These are phyloP conservation scores for Phytophthora tentaculata DNA, from an alignment of 352 stramenopile genomes.

Conservation along the genomic window DNA sequence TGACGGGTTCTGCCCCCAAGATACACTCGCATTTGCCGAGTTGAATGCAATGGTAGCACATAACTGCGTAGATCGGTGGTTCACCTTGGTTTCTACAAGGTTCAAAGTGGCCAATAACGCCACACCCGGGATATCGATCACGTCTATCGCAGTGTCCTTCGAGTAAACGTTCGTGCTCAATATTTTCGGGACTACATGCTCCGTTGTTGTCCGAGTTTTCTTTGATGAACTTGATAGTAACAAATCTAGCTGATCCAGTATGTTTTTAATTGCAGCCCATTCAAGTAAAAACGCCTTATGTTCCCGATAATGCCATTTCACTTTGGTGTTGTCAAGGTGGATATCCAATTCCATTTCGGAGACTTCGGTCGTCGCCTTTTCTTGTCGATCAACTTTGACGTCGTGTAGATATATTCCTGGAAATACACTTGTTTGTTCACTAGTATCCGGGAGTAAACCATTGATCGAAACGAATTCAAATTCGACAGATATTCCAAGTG, in stretches of 20 bases:
- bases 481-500: slow-evolving; percentile 7
- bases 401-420: slow-evolving; percentile 36
- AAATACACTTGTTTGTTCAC: slow-evolving; percentile 4
- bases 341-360: slow-evolving; percentile 41
- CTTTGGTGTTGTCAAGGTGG: slow-evolving; percentile 26
- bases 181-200: slow-evolving; percentile 29
- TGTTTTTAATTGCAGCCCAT: slow-evolving; percentile 26
- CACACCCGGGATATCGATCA: slow-evolving; percentile 42
- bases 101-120: slow-evolving; percentile 17
- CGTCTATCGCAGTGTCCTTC: slow-evolving; percentile 25
- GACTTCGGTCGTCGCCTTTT: slow-evolving; percentile 28
- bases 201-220: slow-evolving; percentile 13
- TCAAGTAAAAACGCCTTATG: slow-evolving; percentile 45
- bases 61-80: slow-evolving; percentile 38
- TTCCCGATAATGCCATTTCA: slow-evolving; percentile 44
- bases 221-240: slow-evolving; percentile 42
- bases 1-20: slow-evolving; percentile 32
- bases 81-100: slow-evolving; percentile 33
- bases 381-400: slow-evolving; percentile 33
- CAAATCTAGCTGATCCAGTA: slow-evolving; percentile 43
- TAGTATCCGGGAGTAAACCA: slow-evolving; percentile 15
- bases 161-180: slow-evolving; percentile 34
- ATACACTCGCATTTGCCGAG: slow-evolving; percentile 26
- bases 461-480: slow-evolving; percentile 39
- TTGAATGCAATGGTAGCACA: slow-evolving; percentile 36